Base-by-base conservation (phyloP, 1,139 yeast species). In the Blastobotrys persicus region DNA sequence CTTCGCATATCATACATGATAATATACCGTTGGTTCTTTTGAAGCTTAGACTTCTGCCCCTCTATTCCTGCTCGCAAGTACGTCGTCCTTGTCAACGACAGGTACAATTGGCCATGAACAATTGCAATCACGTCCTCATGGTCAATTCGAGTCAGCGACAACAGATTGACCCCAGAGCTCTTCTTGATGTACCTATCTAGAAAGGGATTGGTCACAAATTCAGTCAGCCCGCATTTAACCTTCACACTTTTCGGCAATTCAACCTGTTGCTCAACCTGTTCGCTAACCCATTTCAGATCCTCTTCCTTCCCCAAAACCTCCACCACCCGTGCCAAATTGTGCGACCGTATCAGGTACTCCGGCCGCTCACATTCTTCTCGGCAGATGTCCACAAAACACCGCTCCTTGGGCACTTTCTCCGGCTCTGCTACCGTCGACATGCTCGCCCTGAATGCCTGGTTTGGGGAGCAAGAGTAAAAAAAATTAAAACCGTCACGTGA, bases 81-180 rank as follows among this genome's bases (percentile, higher is more conserved):
- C 2, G 63, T 52, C 7, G 61, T 67, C 5, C 58, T 52, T 5
- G 69, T 61, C 23, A 72, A 51, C 9, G 69, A 65, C 13, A 72
- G 43, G 20, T 60, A 55, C 26, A 72, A 49, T 4, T 44, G 46
- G 3, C 71, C 71, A 18, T 59, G 47, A 9, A 55, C 47, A 3
- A 72, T 55, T 11, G 70, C 62, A 40, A 69, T 48, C 4, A 65
- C 61, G 46, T 69, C 67, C 42, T 69, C 64, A 49, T 68, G 67
- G 45, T 68, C 68, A 0, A 70, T 54, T 18, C 47, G 46, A 1
- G 59, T 52, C 35, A 51, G 50, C 9, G 64, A 60, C 3, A 64
- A 43, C 12, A 56, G 43, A 18, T 31, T 41, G n/a, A 40, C 23
- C 18, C 45, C 32, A 6, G 23, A 40, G 16, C 45, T 46, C n/a